Evolutionary conservation across 768 basidiomycete species (phyloP).

Genomic region (Panellus pusillus): DNA sequence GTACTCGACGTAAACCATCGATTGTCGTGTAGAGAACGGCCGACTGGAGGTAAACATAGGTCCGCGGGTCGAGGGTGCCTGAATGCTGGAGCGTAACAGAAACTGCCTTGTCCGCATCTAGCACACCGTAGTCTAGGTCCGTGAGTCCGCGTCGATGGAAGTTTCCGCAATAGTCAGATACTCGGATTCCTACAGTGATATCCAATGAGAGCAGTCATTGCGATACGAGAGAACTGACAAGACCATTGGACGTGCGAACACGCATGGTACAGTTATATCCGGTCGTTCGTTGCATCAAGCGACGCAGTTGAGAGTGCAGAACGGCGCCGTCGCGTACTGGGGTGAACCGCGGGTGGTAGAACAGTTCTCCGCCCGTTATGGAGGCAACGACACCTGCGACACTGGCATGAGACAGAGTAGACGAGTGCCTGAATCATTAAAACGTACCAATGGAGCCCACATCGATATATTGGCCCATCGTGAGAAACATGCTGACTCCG

Average conservation of each 20-base stretch:
- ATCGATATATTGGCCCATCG: slow-evolving; percentile 78
- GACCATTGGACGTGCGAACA: slow-evolving; percentile 85
- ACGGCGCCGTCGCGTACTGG: slow-evolving; percentile 61
- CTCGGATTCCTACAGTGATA: slow-evolving; percentile 51
- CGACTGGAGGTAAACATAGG: slow-evolving; percentile 78
- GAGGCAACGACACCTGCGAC: slow-evolving; percentile 60
- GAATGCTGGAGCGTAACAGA: slow-evolving; percentile 75
- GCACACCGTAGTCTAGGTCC: slow-evolving; percentile 74
- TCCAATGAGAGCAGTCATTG: slow-evolving; percentile 2
- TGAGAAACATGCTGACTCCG: slow-evolving; percentile 87
- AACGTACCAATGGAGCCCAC: slow-evolving; percentile 78
- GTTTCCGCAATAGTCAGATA: slow-evolving; percentile 69
- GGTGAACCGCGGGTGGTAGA: slow-evolving; percentile 90
- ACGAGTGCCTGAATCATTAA: background rate
- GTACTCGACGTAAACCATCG: slow-evolving; percentile 76
- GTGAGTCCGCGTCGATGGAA: slow-evolving; percentile 67
- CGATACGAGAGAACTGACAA: slow-evolving; percentile 18
- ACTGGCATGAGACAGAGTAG: background rate
- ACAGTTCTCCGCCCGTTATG: slow-evolving; percentile 85
- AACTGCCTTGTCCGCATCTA: slow-evolving; percentile 83
- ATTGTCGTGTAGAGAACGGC: slow-evolving; percentile 85
- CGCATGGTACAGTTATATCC: slow-evolving; percentile 80
- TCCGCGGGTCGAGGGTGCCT: slow-evolving; percentile 61
- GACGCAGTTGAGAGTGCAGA: slow-evolving; percentile 73
- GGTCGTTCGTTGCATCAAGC: slow-evolving; percentile 66